Conservation (phyloP, 2,329 filamentous ascomycete genomes). For the Trichophyton simii region DNA sequence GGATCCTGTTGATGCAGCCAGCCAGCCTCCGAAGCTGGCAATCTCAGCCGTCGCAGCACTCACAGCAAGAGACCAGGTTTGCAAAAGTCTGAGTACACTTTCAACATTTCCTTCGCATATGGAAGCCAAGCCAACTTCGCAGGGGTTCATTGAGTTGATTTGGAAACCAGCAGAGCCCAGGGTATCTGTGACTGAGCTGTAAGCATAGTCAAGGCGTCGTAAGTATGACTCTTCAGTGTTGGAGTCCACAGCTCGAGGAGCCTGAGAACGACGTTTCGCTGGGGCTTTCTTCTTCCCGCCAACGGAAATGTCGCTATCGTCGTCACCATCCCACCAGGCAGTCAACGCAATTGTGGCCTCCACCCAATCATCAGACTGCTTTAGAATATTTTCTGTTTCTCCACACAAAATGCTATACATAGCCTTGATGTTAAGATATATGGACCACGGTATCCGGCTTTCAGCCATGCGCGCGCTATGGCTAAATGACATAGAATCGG, state of each 20-base stretch:
- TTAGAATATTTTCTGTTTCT: constrained; percentile 59
- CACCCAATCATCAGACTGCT: constrained; percentile 76
- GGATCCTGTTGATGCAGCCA: constrained; percentile 47
- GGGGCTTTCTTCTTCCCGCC: constrained; percentile 12
- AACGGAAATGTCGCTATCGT: constrained; percentile 37
- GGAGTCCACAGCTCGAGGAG: constrained; percentile 34
- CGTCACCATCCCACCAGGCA: constrained; percentile 85
- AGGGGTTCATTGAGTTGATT: constrained; percentile 59
- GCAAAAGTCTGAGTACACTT: constrained; percentile 59
- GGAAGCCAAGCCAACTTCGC: constrained; percentile 72
- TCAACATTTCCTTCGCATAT: constrained; percentile 73
- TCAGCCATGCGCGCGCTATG: constrained; percentile 61
- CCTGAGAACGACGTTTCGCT: constrained; percentile 21
- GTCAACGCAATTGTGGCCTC: constrained; percentile 75
- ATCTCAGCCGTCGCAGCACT: constrained; percentile 71
- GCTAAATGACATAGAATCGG: constrained; percentile 49
- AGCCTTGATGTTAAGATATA: constrained; percentile 72
- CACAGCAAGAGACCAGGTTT: constrained; percentile 68
- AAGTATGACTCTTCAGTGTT: constrained; percentile 57
- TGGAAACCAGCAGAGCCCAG: constrained; percentile 53
- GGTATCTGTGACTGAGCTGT: constrained; percentile 52
- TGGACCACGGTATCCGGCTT: constrained; percentile 75
- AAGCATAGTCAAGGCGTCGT: constrained; percentile 57
- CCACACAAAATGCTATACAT: constrained; percentile 74
- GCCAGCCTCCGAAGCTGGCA: constrained; percentile 71